Base-by-base conservation (phyloP, 2,329 filamentous ascomycete species). In the Colletotrichum somersetense region DNA sequence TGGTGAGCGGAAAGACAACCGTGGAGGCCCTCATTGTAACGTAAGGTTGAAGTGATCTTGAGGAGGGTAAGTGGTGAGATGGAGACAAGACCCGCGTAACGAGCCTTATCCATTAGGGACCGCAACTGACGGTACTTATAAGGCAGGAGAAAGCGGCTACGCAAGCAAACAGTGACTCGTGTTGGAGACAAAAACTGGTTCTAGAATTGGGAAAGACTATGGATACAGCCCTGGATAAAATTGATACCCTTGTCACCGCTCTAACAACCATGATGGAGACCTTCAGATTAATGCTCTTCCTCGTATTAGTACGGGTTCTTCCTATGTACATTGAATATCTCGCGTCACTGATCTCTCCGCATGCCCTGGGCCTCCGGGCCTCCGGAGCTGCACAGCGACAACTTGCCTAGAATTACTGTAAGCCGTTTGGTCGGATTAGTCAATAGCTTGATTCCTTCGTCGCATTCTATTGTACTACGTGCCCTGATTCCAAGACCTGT, bases 21-120 rank as follows among this genome's bases (percentile, higher is more conserved):
- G 16, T 40, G 57, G 10, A 73, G 50, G 61, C n/a, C 14, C 50
- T 68, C 66, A 68, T 68, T 26, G 14, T 57, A 16, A 40, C 23
- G 58, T 16, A 10, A 2, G 16, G 10, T 4, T 20, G 6, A 11
- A 42, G 18, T 6, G 42, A 18, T n/a, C 16, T 46, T 11, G 16
- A 16, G 16, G 26, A 30, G 20, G 16, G 42, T 46, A 3, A n/a
- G 38, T 8, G 18, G 26, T 48, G 42, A 33, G 5, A 35, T n/a
- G 40, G 23, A 58, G 14, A 12, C 8, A 16, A 40, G 33, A 10
- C 6, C 18, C 23, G 30, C 12, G 8, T 23, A 26, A 10, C 5
- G n/a, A 1, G 1, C 11, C 14, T 20, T n/a, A 11, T 3, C 16
- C 2, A 26, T 18, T 7, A 16, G 11, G 5, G 1, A 16, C 23